Evolutionary conservation across 2,329 filamentous ascomycete species (phyloP).

Genomic region (Fusarium algeriense): DNA sequence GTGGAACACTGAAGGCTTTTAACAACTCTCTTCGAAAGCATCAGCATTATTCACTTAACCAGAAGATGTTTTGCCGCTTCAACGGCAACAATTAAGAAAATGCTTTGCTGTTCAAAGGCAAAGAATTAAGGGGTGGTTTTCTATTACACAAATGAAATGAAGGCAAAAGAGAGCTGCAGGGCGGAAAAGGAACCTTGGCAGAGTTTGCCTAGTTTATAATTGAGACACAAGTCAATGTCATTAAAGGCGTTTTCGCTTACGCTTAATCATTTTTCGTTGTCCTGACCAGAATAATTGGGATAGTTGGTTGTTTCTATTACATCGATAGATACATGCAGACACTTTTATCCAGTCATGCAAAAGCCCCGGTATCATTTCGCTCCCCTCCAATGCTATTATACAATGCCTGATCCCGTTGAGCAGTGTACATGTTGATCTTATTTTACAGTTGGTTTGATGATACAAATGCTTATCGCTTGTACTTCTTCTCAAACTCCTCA

Average conservation of each 20-base stretch:
- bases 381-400: slow-evolving; percentile 38
- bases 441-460: slow-evolving; percentile 32
- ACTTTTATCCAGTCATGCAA: slow-evolving; percentile 21
- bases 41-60: slow-evolving; percentile 39
- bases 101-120: slow-evolving; percentile 14
- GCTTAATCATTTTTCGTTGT: slow-evolving; percentile 12
- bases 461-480: slow-evolving; percentile 49
- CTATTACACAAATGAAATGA: slow-evolving; percentile 15
- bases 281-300: slow-evolving; percentile 7
- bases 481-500: slow-evolving; percentile 57
- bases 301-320: slow-evolving; percentile 21
- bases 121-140: not conserved
- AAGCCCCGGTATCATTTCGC: slow-evolving; percentile 25
- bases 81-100: slow-evolving; percentile 13
- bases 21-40: slow-evolving; percentile 32
- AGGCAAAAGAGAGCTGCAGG: slow-evolving; percentile 32
- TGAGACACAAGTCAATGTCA: slow-evolving; percentile 31
- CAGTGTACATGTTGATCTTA: slow-evolving; percentile 23
- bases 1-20: slow-evolving; percentile 22
- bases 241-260: slow-evolving; percentile 30
- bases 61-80: slow-evolving; percentile 12
- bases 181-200: slow-evolving; percentile 38
- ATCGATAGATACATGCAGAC: slow-evolving; percentile 34
- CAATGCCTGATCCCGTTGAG: slow-evolving; percentile 23
- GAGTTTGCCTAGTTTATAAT: slow-evolving; percentile 41